Evolutionary conservation across 2,329 filamentous ascomycete genomes (phyloP), one percentile per base, ranked within the genome.

Genomic region (Cladosporium oxysporum): DNA sequence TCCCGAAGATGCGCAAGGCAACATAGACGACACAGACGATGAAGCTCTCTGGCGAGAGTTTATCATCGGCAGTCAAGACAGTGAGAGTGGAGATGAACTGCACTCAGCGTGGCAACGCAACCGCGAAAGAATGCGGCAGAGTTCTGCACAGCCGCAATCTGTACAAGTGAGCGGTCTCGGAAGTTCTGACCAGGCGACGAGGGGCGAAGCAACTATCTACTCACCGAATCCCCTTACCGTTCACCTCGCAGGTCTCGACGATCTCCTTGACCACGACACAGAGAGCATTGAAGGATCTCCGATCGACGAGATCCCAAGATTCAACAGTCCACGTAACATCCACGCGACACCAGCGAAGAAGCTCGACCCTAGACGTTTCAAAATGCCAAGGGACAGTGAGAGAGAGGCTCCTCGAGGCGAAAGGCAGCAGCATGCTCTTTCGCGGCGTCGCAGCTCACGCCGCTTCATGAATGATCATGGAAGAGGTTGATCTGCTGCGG

Each of bases 41-140:
- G 70, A 74, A 29, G 69, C 62, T n/a, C 18, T 73, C 1, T 75
- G 73, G 73, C 67, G 68, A 52, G 59, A 65, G 1, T 72, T 74
- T 63, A 66, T 73, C 28, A 41, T 72, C 23, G 71, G 69, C 5
- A 71, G 67, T 60, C 62, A 67, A 31, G 60, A 66, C 41, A 68
- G 67, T 23, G 66, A 68, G 7, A 69, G 63, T 49, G 67, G 63
- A 11, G 35, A 67, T n/a, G 50, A 55, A 18, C 28, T 57, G 5
- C 61, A 44, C 7, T 18, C 44, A 26, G 16, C 49, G 37, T 57
- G 49, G 50, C 16, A 63, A 49, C 33, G 55, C 31, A 64, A 55
- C 41, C 67, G 57, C 2, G 61, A 28, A 6, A 64, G n/a, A 37
- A 61, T 16, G 58, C 50, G 12, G 44, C 29, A 14, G 1, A 11